Evolutionary conservation across 148 eudicot species (phyloP).

Genomic region (Chenopodium album): DNA sequence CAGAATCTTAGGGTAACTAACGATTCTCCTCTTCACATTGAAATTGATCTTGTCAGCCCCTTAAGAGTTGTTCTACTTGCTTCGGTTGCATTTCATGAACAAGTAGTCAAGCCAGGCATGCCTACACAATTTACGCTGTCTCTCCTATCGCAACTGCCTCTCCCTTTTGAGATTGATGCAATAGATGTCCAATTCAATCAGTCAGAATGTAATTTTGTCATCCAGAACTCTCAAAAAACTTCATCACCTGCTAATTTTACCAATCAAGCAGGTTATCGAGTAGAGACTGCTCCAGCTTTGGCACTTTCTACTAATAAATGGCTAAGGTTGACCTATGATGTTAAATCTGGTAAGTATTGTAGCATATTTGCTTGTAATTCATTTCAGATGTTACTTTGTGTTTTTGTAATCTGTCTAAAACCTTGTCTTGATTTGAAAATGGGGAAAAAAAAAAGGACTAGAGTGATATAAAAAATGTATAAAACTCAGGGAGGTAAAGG

Average conservation of each 20-base stretch:
- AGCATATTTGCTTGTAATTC: constrained; percentile 6
- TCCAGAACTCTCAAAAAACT: constrained; percentile 58
- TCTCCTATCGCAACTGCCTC: constrained; percentile 80
- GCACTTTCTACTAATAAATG: constrained; percentile 69
- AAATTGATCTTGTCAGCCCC: constrained; percentile 96
- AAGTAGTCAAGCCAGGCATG: constrained; percentile 75
- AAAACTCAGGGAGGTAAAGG: background rate
- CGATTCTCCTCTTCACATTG: constrained; percentile 73
- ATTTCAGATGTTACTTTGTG: background rate
- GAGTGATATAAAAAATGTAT: background rate
- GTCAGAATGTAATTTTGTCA: constrained; percentile 68
- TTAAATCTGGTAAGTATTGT: constrained; percentile 65
- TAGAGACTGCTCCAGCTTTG: constrained; percentile 71
- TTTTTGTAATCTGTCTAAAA: background rate
- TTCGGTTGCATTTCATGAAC: constrained; percentile 94
- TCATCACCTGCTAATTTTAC: constrained; percentile 35
- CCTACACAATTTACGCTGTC: constrained; percentile 62
- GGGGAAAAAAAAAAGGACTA: background rate
- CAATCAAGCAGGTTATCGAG: constrained; percentile 47
- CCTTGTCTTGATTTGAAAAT: background rate
- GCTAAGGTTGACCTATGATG: constrained; percentile 81
- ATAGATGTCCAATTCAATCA: constrained; percentile 95
- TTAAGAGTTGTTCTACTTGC: constrained; percentile 83
- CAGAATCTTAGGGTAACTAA: constrained; percentile 38
- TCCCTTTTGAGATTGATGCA: constrained; percentile 67